Evolutionary conservation across 139 green algal genomes (phyloP).

Genomic region (Protoeuglena noctilucae): DNA sequence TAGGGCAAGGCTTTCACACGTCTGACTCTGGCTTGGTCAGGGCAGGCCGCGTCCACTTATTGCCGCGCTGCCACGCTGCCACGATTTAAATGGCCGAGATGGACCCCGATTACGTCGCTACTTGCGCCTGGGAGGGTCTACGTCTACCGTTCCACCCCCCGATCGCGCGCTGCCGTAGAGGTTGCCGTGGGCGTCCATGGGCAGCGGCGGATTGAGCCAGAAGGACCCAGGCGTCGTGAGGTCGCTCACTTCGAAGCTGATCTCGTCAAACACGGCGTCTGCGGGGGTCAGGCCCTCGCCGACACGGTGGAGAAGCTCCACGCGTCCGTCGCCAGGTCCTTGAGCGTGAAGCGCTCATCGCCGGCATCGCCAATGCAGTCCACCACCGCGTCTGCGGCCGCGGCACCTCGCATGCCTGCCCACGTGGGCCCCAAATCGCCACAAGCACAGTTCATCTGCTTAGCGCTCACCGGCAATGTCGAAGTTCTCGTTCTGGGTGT

Average conservation of each 20-base stretch:
- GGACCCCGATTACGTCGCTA: no score
- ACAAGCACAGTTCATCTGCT: no score
- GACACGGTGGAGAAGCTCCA: slow-evolving; percentile 11
- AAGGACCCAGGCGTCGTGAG: slow-evolving; percentile 32
- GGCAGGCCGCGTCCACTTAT: no score
- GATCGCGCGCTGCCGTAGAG: no score
- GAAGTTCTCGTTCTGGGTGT: slow-evolving; percentile 48
- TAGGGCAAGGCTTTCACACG: no score
- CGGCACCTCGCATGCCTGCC: no score
- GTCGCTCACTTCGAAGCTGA: slow-evolving; percentile 55
- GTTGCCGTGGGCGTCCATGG: slow-evolving; percentile 19
- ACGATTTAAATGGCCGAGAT: no score
- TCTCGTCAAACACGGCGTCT: slow-evolving; percentile 59
- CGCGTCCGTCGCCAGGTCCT: neutral
- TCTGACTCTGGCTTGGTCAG: no score
- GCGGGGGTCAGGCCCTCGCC: slow-evolving; percentile 16
- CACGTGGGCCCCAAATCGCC: no score
- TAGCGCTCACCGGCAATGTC: slow-evolving; percentile 20
- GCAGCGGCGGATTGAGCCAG: slow-evolving; percentile 31
- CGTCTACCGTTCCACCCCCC: no score
- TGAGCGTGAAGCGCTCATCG: slow-evolving; percentile 53
- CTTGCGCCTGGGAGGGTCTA: no score
- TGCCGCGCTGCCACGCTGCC: no score
- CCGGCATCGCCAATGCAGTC: slow-evolving; percentile 62
- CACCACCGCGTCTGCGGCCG: slow-evolving; percentile 38